Evolutionary conservation across 2,329 filamentous ascomycete species (phyloP), one percentile per base, ranked within the genome.

Genomic region (Pseudogymnoascus sp.): DNA sequence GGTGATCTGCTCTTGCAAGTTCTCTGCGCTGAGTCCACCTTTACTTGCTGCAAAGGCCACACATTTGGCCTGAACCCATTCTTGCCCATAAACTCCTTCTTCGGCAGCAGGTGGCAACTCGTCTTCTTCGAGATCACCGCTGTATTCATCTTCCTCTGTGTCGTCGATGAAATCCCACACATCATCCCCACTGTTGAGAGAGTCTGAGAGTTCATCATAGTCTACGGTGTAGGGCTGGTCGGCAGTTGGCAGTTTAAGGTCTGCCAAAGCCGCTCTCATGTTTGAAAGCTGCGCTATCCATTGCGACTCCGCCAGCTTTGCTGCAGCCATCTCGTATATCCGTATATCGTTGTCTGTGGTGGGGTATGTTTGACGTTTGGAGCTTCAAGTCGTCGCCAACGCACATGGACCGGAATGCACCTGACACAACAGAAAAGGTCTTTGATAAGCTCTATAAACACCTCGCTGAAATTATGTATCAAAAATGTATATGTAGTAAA

Each of bases 121-220:
- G 42, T 80, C 76, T 27, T 83, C 81, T 58, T 87, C 82, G 31
- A 84, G 76, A 65, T 89, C 89, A 68, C 85, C 87, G 69, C 83
- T 87, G 72, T 82, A 79, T 6, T 82, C 79, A 62, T 87, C 87
- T 18, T 85, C 84, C 25, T 88, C 87, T 58, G 82, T 82, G 59
- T 92, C 88, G 63, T 87, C 91, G 70, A 96, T 90, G 63, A 95
- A 86, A 72, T 97, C 92, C 93, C 93, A 97, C 8, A 97, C 87
- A 74, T 97, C 92, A 63, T 93, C 89, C 4, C 84, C 83, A 15
- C 82, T 85, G 45, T 82, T 84, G 4, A 83, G 83, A 1, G 81
- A 82, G 10, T 76, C 77, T 12, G 66, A 68, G 45, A 70, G 65
- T 29, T 79, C 79, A 31, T 82, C 78, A 37, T 90, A 87, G 7